These are phyloP conservation scores for Cardiospermum halicacabum DNA, from an alignment of 345 rosid species.

Conservation along the genomic window DNA sequence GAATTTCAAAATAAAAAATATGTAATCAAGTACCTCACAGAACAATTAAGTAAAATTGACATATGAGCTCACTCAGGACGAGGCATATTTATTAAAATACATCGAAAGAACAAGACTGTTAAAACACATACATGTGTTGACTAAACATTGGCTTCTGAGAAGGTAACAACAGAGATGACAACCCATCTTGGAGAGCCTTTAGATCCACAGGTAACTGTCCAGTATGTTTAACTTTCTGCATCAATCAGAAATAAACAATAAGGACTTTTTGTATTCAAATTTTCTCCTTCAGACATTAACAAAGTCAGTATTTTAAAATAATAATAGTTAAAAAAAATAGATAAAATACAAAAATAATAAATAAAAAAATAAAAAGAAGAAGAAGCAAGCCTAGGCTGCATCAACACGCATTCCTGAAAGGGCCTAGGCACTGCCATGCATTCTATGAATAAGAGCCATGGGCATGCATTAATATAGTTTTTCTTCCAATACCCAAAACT, in stretches of 20 bases:
- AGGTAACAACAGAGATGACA: constrained; percentile 79
- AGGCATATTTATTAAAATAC: neutral
- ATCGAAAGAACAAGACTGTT: constrained; percentile 8
- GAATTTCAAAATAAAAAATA: neutral
- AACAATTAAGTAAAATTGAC: neutral
- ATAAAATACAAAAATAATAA: too few relatives aligned
- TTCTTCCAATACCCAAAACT: too few relatives aligned
- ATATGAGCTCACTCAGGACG: neutral
- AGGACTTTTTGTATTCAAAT: constrained; percentile 13
- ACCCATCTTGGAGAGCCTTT: constrained; percentile 70
- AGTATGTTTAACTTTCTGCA: constrained; percentile 63
- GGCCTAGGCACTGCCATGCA: too few relatives aligned
- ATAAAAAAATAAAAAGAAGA: too few relatives aligned
- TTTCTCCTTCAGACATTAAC: constrained; percentile 13
- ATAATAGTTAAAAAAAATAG: too few relatives aligned
- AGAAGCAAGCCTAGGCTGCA: too few relatives aligned
- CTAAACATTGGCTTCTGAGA: constrained; percentile 80
- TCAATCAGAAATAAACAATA: constrained; percentile 18
- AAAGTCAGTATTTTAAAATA: too few relatives aligned
- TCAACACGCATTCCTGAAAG: too few relatives aligned
- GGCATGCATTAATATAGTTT: too few relatives aligned
- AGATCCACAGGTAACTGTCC: constrained; percentile 86
- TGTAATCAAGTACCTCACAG: neutral
- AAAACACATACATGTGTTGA: constrained; percentile 55
- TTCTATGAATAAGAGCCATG: too few relatives aligned